These are phyloP conservation scores for Eremothecium cymbalariae DNA, from an alignment of 1,139 yeast genomes.

Conservation along the genomic window DNA sequence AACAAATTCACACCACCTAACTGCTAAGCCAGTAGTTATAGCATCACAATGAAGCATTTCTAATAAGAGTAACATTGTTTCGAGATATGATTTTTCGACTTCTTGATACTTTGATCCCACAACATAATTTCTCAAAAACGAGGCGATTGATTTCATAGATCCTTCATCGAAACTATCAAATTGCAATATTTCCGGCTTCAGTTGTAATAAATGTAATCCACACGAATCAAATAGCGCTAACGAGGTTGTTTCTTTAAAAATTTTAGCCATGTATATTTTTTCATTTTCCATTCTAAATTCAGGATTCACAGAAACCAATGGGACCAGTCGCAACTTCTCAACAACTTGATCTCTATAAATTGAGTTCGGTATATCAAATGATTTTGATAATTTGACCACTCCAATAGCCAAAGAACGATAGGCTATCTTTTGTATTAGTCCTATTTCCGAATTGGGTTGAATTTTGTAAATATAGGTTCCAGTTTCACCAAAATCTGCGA, in stretches of 20 bases:
- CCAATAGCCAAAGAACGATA: conserved; percentile 7
- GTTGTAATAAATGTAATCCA: conserved; percentile 17
- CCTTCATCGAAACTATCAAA: conserved; percentile 20
- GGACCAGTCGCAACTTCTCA: conserved; percentile 22
- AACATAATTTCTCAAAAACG: conserved; percentile 11
- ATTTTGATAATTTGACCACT: conserved; percentile 12
- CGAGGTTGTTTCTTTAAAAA: conserved; percentile 16
- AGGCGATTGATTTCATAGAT: conserved; percentile 18
- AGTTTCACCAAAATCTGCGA: conserved; percentile 15
- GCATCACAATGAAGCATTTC: conserved; percentile 20
- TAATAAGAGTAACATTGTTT: conserved; percentile 19
- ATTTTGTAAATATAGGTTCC: conserved; percentile 15
- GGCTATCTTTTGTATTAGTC: conserved; percentile 16
- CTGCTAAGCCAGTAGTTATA: conserved; percentile 15
- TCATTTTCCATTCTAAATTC: conserved; percentile 24
- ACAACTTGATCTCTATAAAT: conserved; percentile 12
- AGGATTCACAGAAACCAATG: conserved; percentile 15
- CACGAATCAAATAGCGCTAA: conserved; percentile 16
- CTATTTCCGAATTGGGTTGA: conserved; percentile 14
- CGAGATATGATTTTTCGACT: conserved; percentile 19
- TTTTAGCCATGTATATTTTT: conserved; percentile 16
- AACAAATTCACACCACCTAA: conserved; percentile 19
- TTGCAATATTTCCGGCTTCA: conserved; percentile 17
- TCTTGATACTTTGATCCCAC: conserved; percentile 11
- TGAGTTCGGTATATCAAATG: conserved; percentile 10